Evolutionary conservation across 2,329 filamentous ascomycete genomes (phyloP), one percentile per base, ranked within the genome.

Genomic region (Ambrosiella beaveri): DNA sequence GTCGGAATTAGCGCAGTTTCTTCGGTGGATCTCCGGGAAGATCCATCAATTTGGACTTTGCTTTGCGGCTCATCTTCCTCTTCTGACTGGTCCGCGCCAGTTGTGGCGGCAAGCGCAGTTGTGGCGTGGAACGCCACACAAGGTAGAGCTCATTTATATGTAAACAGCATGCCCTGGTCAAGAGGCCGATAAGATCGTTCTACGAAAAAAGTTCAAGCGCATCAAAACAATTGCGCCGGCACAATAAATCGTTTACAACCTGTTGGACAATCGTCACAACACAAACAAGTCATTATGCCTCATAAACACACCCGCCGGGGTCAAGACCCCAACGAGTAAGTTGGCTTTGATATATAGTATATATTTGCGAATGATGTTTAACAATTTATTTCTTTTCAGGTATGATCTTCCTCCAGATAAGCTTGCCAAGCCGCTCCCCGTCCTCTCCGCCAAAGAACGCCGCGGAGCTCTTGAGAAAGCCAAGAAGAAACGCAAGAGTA

Each of bases 271-370:
- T n/a, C n/a, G n/a, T n/a, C n/a, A n/a, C n/a, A n/a, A n/a, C n/a
- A n/a, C n/a, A n/a, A n/a, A n/a, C n/a, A n/a, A n/a, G n/a, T n/a
- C n/a, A n/a, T n/a, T n/a, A n/a, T 94, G 88, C 88, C 88, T 68
- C 87, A 91, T 73, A 94, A 94, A 71, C 88, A 94, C 69, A 91
- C 85, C 62, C 78, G 86, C 61, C 79, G 79, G 58, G 75, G 73
- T 9, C 73, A 74, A 55, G 77, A 82, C 61, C 72, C 73, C 54
- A 73, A 73, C 13, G 73, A 73, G 82, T 83, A 68, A 63, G 74
- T n/a, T n/a, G n/a, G n/a, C n/a, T n/a, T n/a, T n/a, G n/a, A n/a
- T n/a, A n/a, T n/a, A n/a, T n/a, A n/a, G n/a, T n/a, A n/a, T n/a
- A n/a, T n/a, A n/a, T n/a, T n/a, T n/a, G n/a, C n/a, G n/a, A n/a